A percentile compares a stretch with the other conserved stretches of the same genome.
These are phyloP conservation scores for Fusarium sacchari DNA, from an alignment of 2,329 filamentous ascomycete genomes.

Conservation along the genomic window DNA sequence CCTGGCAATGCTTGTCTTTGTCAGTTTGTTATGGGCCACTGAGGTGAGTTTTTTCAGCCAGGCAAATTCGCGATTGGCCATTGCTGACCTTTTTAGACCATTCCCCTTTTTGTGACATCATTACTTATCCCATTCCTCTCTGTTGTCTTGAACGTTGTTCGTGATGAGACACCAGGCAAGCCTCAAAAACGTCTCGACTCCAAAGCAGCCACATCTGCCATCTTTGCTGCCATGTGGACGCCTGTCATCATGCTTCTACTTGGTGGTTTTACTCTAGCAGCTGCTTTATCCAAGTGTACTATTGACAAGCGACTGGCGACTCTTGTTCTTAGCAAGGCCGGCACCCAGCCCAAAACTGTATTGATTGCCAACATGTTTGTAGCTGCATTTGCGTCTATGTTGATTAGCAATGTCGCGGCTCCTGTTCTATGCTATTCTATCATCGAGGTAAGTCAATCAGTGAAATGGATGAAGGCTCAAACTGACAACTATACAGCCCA, in stretches of 20 bases:
- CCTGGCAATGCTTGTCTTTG: slow-evolving; percentile 90
- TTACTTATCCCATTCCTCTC: slow-evolving; percentile 93
- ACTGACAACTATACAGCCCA: slow-evolving; percentile 67
- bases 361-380: slow-evolving; percentile 99
- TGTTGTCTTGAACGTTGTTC: slow-evolving; percentile 85
- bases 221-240: slow-evolving; percentile 98
- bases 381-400: slow-evolving; percentile 97
- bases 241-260: slow-evolving; percentile 98
- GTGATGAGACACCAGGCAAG: slow-evolving; percentile 68
- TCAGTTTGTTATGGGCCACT: slow-evolving; percentile 95
- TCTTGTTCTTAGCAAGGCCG: slow-evolving; percentile 94
- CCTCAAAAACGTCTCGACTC: slow-evolving; percentile 78
- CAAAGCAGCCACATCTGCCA: slow-evolving; percentile 81
- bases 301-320: slow-evolving; percentile 98
- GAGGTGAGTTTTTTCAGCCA: slow-evolving; percentile 67
- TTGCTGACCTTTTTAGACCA: slow-evolving; percentile 68
- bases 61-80: background rate
- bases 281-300: slow-evolving; percentile 94
- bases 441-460: slow-evolving; percentile 74
- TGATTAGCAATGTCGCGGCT: slow-evolving; percentile 97
- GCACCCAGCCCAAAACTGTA: slow-evolving; percentile 87
- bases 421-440: slow-evolving; percentile 98
- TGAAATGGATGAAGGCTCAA: background rate
- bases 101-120: slow-evolving; percentile 96
- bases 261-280: slow-evolving; percentile 94